Base-by-base conservation (phyloP, 2,329 filamentous ascomycete genomes). In the Davidsoniella neocaledoniae region DNA sequence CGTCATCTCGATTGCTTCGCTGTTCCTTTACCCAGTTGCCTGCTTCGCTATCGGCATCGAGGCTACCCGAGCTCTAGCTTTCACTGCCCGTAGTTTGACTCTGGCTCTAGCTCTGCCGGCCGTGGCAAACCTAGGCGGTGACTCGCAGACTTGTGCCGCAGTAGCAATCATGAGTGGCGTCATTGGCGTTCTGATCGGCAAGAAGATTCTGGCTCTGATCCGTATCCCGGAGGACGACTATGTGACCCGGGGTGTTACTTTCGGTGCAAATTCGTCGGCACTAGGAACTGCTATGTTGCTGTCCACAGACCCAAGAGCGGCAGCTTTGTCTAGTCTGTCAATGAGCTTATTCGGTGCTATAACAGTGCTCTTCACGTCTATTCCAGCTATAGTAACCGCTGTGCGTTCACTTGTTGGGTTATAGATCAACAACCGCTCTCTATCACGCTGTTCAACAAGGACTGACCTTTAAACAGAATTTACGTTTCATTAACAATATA, bases 331-430 rank as follows among this genome's bases (percentile, higher is more conserved):
- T 16, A 77, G 72, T 55, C 60, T 80, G 21, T 72, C 72, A 0
- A 79, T 80, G 76, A 73, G 69, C 46, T 55, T 79, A 7, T 77
- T 79, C 56, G 74, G 75, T 7, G 73, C 74, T 2, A 70, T 77
- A 9, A 77, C 73, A 0, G 68, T 79, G 14, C 61, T 75, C 4
- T 68, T 77, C 55, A 78, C 74, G 1, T 74, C 73, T 1, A 69
- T 79, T 37, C 73, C 74, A 9, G 66, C 69, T 0, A 66, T 77
- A 26, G 70, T 69, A 0, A 63, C 60, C 9, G 62, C 70, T 2
- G 63, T 79, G 16, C 62, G 66, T 48, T 66, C 67, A 1, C 58
- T 74, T 19, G 73, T 74, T 19, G 67, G 53, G 1, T 66, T 61
- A 59, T 69, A 61, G 40, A 7, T 14, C 10, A 8, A 26, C 16